Base-by-base conservation (phyloP, 1,284 basidiomycete species). In the Tilletia caries region DNA sequence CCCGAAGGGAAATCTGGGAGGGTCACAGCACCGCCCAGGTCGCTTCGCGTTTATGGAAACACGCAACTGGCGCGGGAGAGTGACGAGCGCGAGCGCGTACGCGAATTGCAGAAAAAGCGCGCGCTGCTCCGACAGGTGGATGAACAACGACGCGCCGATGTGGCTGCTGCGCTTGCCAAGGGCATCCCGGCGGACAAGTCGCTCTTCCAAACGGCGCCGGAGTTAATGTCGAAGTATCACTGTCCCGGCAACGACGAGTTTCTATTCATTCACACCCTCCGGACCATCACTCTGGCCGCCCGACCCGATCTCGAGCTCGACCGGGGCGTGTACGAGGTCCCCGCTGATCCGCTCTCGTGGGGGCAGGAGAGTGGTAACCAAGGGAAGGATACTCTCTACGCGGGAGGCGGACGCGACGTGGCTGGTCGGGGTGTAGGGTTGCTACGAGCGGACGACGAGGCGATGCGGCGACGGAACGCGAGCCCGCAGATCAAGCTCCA, bases 391-490 rank as follows among this genome's bases (percentile, higher is more conserved):
- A 29, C 32, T 18, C 58, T 62, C 29, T 62, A 23, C 6, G 58
- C 58, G 18, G 58, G 32, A 13, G 58, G 58, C 6, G 58, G 58
- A 13, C 58, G 58, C 6, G 58, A 62, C 6, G 58, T 62, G 32
- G 15, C 29, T 5, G 58, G 58, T 6, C 29, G 32, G 10, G 58
- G 58, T 2, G 58, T 62, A 18, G 58, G 58, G 29, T 23, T 62
- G 29, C 32, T 62, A 15, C 58, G 58, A 8, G 58, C 58, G 58
- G 58, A 62, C 32, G 58, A 62, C 32, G 58, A 62, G 58, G 58
- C 58, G 29, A 6, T 62, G 32, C 29, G 58, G 58, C 32, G 58
- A 29, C 27, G 58, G 58, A 62, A 62, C 32, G 58, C 58, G 58
- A 62, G 58, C 23, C 58, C 58, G 58, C 27, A 34, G 29, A 62